A percentile compares a stretch with the other conserved stretches of the same genome.
These are phyloP conservation scores for Populus tremula DNA, from an alignment of 345 rosid genomes.

Conservation along the genomic window DNA sequence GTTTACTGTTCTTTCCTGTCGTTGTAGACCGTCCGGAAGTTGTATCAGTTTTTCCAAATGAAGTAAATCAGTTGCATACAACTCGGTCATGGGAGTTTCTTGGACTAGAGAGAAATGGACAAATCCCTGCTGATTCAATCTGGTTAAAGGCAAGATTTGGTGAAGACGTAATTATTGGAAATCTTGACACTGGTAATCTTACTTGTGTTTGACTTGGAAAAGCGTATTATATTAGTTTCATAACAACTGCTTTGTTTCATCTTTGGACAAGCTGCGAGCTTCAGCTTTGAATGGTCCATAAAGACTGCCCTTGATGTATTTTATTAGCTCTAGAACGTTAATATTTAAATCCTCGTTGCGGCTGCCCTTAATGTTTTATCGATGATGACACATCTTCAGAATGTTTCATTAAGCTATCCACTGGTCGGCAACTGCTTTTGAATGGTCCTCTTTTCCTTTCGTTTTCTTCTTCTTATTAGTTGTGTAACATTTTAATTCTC, in stretches of 20 bases:
- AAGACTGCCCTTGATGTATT: background rate
- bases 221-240: no score
- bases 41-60: constrained; percentile 16
- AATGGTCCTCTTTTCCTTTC: no score
- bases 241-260: no score
- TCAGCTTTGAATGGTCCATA: background rate
- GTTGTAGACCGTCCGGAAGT: constrained; percentile 15
- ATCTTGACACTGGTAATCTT: constrained; percentile 20
- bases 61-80: constrained; percentile 16
- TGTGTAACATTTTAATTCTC: no score
- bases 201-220: no score
- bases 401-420: no score
- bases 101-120: constrained; percentile 19
- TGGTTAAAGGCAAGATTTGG: constrained; percentile 23
- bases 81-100: constrained; percentile 33
- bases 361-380: no score
- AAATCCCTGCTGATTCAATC: constrained; percentile 1
- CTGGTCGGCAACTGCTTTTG: no score
- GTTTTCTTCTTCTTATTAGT: no score
- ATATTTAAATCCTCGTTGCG: background rate
- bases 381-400: no score
- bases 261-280: background rate
- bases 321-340: background rate
- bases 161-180: constrained; percentile 24
- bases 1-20: background rate